A percentile compares a stretch with the other conserved stretches of the same genome.
Conservation (phyloP, 441 rosid genomes). For the Lagerstroemia fauriei region DNA sequence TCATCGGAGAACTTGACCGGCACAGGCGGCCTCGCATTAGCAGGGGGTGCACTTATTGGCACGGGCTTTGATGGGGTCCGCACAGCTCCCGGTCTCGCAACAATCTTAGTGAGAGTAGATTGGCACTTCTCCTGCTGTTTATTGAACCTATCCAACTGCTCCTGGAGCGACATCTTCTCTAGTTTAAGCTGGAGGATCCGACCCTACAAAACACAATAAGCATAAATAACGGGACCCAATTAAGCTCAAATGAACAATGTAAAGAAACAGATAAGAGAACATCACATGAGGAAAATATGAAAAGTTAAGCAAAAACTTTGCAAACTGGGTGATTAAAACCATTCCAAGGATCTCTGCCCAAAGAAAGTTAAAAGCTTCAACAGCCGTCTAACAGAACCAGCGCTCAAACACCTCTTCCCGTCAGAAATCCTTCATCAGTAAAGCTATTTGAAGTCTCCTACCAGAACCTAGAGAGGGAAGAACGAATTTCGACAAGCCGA, state of each 20-base stretch:
- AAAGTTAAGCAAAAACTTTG: too few relatives aligned
- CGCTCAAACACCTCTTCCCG: too few relatives aligned
- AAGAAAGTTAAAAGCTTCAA: too few relatives aligned
- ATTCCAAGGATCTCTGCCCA: too few relatives aligned
- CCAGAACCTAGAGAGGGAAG: too few relatives aligned
- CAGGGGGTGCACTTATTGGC: conserved; percentile 36
- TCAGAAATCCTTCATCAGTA: too few relatives aligned
- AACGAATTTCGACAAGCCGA: too few relatives aligned
- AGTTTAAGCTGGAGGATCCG: not conserved
- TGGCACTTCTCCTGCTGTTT: conserved; percentile 76
- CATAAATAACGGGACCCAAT: not conserved
- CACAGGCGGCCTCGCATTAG: conserved; percentile 41
- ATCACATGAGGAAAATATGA: too few relatives aligned
- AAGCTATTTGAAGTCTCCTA: too few relatives aligned
- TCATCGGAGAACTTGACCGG: conserved; percentile 76
- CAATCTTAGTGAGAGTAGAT: conserved; percentile 55
- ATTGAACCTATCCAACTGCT: conserved; percentile 57
- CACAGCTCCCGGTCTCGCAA: conserved; percentile 46
- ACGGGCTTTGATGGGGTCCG: conserved; percentile 33
- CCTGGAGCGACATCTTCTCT: conserved; percentile 60
- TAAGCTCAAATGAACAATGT: not conserved
- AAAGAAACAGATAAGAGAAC: too few relatives aligned
- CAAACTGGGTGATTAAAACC: too few relatives aligned
- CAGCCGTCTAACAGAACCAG: too few relatives aligned
- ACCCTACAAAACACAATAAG: not conserved